Evolutionary conservation across 257 asterid species (phyloP).

Genomic region (Paulownia fortunei): DNA sequence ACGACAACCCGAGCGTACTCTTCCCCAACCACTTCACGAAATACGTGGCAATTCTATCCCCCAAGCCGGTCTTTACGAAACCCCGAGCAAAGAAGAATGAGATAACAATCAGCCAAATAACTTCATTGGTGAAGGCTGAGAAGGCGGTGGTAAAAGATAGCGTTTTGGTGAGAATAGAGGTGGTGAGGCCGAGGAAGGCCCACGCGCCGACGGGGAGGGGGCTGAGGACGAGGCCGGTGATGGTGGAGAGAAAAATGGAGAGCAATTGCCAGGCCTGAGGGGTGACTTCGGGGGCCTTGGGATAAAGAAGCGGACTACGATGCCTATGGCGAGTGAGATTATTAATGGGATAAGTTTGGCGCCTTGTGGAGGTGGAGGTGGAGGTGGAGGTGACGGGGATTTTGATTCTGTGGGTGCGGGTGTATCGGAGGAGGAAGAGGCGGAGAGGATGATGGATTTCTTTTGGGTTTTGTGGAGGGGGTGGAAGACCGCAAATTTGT

Average conservation of each 20-base stretch:
- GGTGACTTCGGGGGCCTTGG: constrained; percentile 73
- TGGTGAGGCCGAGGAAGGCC: constrained; percentile 86
- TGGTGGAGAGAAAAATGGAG: constrained; percentile 77
- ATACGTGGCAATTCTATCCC: constrained; percentile 83
- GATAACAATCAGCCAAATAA: constrained; percentile 86
- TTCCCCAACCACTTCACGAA: constrained; percentile 91
- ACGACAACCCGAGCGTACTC: constrained; percentile 86
- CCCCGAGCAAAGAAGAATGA: constrained; percentile 95
- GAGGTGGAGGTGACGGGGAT: constrained; percentile 4
- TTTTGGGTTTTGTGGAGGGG: constrained; percentile 30
- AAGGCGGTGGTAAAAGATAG: constrained; percentile 68
- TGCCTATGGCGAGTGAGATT: constrained; percentile 63
- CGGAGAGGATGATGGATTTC: constrained; percentile 10
- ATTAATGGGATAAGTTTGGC: constrained; percentile 67
- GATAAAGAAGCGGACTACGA: constrained; percentile 54
- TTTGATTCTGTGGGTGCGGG: constrained; percentile 25
- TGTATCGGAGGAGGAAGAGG: constrained; percentile 32
- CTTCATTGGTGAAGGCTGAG: constrained; percentile 79
- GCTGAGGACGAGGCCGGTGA: constrained; percentile 83
- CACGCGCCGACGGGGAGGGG: constrained; percentile 93
- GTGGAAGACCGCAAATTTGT: constrained; percentile 25
- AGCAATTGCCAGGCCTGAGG: constrained; percentile 85
- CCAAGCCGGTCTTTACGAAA: constrained; percentile 84
- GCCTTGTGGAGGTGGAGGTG: constrained; percentile 43
- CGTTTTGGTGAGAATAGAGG: constrained; percentile 66